Evolutionary conservation across 306 rosid species (phyloP), one percentile per base, ranked within the genome.

Genomic region (Acacia melanoxylon): DNA sequence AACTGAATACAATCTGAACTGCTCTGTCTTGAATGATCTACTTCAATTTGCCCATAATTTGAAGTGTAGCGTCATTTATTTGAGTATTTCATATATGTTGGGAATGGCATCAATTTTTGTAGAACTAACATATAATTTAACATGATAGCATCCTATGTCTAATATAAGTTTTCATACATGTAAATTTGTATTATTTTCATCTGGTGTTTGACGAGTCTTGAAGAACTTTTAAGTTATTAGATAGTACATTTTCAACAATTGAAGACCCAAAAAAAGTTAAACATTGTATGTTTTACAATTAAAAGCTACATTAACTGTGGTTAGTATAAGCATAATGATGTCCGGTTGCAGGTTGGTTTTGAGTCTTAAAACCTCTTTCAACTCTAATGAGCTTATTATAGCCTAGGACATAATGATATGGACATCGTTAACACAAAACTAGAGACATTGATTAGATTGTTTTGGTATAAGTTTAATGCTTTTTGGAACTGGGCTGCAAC

Each of bases 401-500:
- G 37, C 37, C 37, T 44, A 44, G 14, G 48, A 44, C 48, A 1
- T 44, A 44, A 44, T 44, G 19, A 33, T 9, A 65, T 31, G 78
- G 35, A 22, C 4, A 11, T 35, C 48, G 4, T 24, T 16, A 13
- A 67, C 40, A 19, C 46, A 67, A 44, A 31, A 68, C 31, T 24
- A 19, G 33, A 24, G 65, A 37, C 42, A 56, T 54, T 48, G 56
- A 16, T 42, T 29, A 66, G 54, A 68, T 68, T 70, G 40, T 79
- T 25, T 35, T 24, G 29, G 35, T 35, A 37, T 33, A 46, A 59
- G 45, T 54, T 35, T 31, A 72, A 19, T 65, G 12, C 20, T 9
- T n/a, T 63, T 35, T 76, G 65, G 59, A 80, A 65, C 31, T 65
- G 68, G 74, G 40, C 54, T 42, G 73, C 65, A 9, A 54, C 40